Conservation (phyloP, 768 basidiomycete genomes). For the Scleroderma bovista region DNA sequence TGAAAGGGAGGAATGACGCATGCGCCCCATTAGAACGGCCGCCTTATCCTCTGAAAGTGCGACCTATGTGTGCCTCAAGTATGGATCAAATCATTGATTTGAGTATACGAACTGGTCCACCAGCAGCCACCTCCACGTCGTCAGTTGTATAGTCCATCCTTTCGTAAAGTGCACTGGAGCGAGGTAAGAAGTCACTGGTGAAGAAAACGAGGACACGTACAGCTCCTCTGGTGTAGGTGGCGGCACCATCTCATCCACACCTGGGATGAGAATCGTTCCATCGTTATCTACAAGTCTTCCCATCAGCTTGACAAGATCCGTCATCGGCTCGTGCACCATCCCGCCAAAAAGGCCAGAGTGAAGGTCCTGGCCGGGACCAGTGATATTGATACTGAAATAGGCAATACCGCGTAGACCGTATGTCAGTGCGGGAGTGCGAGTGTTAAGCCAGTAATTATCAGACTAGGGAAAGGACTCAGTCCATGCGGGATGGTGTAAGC, state of each 20-base stretch:
- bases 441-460: conserved; percentile 89
- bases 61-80: conserved; percentile 29
- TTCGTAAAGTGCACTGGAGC: conserved; percentile 51
- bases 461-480: conserved; percentile 37
- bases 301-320: conserved; percentile 73
- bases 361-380: conserved; percentile 78
- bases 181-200: not conserved
- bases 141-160: conserved; percentile 58
- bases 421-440: conserved; percentile 66
- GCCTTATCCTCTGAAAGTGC: conserved; percentile 76
- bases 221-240: conserved; percentile 51
- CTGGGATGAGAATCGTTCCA: conserved; percentile 78
- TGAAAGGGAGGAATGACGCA: conserved; percentile 85
- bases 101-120: conserved; percentile 36
- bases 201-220: not conserved
- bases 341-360: conserved; percentile 85
- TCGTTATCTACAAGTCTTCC: conserved; percentile 67
- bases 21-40: conserved; percentile 82
- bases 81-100: not conserved
- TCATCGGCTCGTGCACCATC: conserved; percentile 83
- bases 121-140: conserved; percentile 69
- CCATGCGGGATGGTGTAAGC: not conserved
- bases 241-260: conserved; percentile 75
- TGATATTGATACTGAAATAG: conserved; percentile 74
- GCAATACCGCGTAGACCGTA: conserved; percentile 81